Evolutionary conservation across 2,329 filamentous ascomycete species (phyloP).

Genomic region (Cladophialophora chaetospira): DNA sequence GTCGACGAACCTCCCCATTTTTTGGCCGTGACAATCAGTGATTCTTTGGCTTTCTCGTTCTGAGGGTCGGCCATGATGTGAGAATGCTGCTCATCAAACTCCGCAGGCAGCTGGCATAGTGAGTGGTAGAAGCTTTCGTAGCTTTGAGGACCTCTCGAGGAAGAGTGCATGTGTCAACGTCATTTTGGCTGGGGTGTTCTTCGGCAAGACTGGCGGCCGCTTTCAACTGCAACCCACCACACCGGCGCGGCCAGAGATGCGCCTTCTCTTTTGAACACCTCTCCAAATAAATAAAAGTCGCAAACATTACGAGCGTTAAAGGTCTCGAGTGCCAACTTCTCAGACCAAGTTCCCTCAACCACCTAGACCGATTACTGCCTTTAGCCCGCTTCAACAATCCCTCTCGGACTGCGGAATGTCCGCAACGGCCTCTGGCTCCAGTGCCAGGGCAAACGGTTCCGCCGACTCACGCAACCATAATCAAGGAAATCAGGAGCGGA

Average conservation of each 20-base stretch:
- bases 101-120: background rate
- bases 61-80: conserved; percentile 25
- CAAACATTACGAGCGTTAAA: background rate
- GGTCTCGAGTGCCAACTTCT: background rate
- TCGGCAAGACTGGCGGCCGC: conserved; percentile 3
- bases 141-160: background rate
- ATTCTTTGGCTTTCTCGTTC: conserved; percentile 28
- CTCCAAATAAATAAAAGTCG: conserved; percentile 11
- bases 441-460: conserved; percentile 44
- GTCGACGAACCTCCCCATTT: conserved; percentile 34
- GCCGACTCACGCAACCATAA: conserved; percentile 51
- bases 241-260: conserved; percentile 8
- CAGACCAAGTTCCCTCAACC: no score
- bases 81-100: background rate
- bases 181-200: conserved; percentile 4
- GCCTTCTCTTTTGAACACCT: conserved; percentile 28
- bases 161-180: conserved; percentile 12
- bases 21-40: conserved; percentile 29
- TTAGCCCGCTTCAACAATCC: background rate
- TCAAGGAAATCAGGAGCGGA: conserved; percentile 53
- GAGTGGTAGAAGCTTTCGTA: background rate
- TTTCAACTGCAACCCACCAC: conserved; percentile 13
- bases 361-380: background rate
- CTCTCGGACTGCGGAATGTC: conserved; percentile 35
- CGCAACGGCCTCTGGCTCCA: conserved; percentile 50